Conservation (phyloP, 306 rosid species). For the Prunus mume region DNA sequence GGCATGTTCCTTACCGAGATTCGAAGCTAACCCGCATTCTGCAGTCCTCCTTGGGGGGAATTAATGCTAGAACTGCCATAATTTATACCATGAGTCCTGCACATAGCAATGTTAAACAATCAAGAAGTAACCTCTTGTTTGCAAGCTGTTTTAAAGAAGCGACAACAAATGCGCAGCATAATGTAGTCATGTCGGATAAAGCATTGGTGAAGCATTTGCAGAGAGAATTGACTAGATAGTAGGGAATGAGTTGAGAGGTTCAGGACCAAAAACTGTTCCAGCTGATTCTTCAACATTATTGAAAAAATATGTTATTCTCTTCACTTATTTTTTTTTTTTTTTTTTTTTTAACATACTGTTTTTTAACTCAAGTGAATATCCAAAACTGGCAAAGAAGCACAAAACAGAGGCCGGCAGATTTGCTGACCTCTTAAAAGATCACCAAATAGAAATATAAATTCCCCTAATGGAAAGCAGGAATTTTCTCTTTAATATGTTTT, state of each 20-base stretch:
- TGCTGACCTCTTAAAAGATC: background rate
- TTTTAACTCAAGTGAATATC: no score
- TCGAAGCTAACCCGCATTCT: conserved; percentile 97
- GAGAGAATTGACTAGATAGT: conserved; percentile 71
- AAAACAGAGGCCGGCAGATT: background rate
- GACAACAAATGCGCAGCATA: conserved; percentile 81
- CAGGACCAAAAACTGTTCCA: conserved; percentile 35
- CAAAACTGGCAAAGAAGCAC: background rate
- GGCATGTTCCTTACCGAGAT: conserved; percentile 96
- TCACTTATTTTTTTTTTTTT: background rate
- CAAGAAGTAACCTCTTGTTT: conserved; percentile 92
- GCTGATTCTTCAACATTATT: conserved; percentile 41
- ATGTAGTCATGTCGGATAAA: conserved; percentile 89
- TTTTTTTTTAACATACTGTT: no score
- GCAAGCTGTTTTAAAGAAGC: conserved; percentile 98
- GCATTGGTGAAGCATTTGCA: conserved; percentile 90
- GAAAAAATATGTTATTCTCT: background rate
- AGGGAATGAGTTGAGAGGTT: conserved; percentile 64
- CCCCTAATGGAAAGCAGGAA: background rate
- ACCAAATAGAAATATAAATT: background rate
- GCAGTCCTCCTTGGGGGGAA: conserved; percentile 96
- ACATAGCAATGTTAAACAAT: conserved; percentile 80
- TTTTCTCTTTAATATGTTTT: background rate
- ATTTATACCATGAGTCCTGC: conserved; percentile 99
- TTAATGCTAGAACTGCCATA: conserved; percentile 83